Evolutionary conservation across 495 filamentous ascomycete species (phyloP), one percentile per base, ranked within the genome.

Genomic region (Hypomontagnella submonticulosa): DNA sequence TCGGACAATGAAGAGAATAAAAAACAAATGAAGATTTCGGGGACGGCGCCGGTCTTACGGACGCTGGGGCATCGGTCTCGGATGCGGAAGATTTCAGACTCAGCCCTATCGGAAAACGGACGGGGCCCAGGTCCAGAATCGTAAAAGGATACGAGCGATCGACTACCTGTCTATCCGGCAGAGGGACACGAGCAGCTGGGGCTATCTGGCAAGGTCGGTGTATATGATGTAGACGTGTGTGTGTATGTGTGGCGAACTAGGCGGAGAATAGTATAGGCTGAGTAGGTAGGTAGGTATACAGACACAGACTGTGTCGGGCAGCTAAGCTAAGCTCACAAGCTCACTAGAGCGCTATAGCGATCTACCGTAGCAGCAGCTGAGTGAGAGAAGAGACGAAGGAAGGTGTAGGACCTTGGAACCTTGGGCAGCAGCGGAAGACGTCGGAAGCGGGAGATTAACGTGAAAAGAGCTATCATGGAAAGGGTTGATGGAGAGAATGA

Each of bases 31-130:
- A 71, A 57, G 49, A 68, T 9, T 33, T 64, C 61, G 64, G 72
- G 62, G 66, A 56, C 69, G 62, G 69, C 66, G 68, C 71, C 68
- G 71, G 63, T 65, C 51, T 67, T 57, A 72, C 69, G 69, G 66
- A 60, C 49, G 58, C 69, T 60, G 54, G 44, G 60, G 44, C 61
- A 62, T 71, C 66, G 71, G 71, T 73, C 66, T 73, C 69, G 71
- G 71, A 69, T 71, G 54, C 66, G 71, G 71, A 67, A 67, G 63
- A 55, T 42, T 38, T 41, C 23, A 64, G 30, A 38, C 37, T 57
- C 69, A 72, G 71, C 69, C 71, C 69, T 73, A 73, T 72, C 71
- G 63, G 71, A 51, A 73, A 56, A 16, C 49, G 51, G 53, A 66
- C 61, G 67, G 64, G 51, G 32, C 50, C 51, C 54, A 63, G 60